Evolutionary conservation across 1,284 basidiomycete genomes (phyloP), one percentile per base, ranked within the genome.

Genomic region (Ustilago lituana): DNA sequence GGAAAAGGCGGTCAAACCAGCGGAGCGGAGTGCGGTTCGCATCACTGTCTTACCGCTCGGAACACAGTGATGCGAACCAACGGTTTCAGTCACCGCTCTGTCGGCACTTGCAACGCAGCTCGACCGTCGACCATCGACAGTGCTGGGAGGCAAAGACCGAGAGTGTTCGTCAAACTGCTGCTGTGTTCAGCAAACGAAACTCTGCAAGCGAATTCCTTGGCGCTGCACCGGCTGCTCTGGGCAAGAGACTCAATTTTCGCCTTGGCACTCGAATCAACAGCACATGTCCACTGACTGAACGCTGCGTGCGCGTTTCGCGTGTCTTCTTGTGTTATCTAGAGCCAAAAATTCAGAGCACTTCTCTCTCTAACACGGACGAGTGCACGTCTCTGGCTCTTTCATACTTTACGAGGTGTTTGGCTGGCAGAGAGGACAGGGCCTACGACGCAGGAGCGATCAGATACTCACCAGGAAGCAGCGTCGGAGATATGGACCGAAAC

Each of bases 61-160:
- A 63, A 57, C 23, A 57, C 44, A 35, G 48, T 57, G 49, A 49
- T 52, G 53, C 60, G 60, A 63, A 50, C 58, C 45, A 24, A 2
- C 26, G 32, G 43, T 22, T 19, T 12, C 7, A 6, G 27, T 27
- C 23, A 39, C 47, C 24, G 36, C 14, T 22, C 20, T 4, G 31
- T 6, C 6, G 12, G 27, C 27, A 29, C 27, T 12, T 29, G 17
- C n/a, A 38, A 22, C 10, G 17, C 37, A 17, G 17, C 20, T 23
- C 17, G 17, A 20, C n/a, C 37, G 5, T 14, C n/a, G n/a, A n/a
- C n/a, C 7, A 36, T 5, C 17, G 14, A 19, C 5, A 36, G 14
- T 15, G 19, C n/a, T n/a, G n/a, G n/a, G n/a, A n/a, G n/a, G n/a
- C n/a, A n/a, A n/a, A n/a, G n/a, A n/a, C n/a, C n/a, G n/a, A n/a